Percentiles rank a stretch among this genome's conserved stretches.
These are phyloP conservation scores for Hippophae gyantsensis DNA, from an alignment of 306 rosid species.

Conservation along the genomic window DNA sequence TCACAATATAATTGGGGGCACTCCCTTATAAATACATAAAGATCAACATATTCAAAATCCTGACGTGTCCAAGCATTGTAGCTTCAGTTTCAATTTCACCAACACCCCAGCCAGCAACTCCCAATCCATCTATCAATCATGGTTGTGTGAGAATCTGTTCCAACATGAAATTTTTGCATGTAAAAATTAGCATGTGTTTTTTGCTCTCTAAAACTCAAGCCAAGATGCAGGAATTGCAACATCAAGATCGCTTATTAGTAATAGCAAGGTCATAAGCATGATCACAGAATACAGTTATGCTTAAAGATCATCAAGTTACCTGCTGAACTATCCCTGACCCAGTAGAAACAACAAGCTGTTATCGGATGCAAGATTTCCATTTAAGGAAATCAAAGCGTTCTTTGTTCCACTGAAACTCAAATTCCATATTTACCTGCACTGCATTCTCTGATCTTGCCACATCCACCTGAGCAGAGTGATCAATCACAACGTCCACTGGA, in stretches of 20 bases:
- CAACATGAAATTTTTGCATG: slow-evolving; percentile 22
- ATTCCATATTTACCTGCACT: slow-evolving; percentile 83
- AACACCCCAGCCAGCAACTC: slow-evolving; percentile 99
- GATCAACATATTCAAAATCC: not conserved
- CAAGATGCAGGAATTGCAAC: slow-evolving; percentile 5
- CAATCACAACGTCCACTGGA: slow-evolving; percentile 94
- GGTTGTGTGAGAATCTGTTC: slow-evolving; percentile 95
- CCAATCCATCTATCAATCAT: slow-evolving; percentile 98
- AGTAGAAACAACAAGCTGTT: slow-evolving; percentile 94
- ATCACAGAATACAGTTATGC: not conserved
- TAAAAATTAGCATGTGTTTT: slow-evolving; percentile 16
- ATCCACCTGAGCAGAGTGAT: slow-evolving; percentile 96
- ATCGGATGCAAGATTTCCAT: slow-evolving; percentile 85
- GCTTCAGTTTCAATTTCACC: slow-evolving; percentile 99
- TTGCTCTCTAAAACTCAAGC: slow-evolving; percentile 5
- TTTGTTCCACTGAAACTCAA: slow-evolving; percentile 70
- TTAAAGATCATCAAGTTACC: slow-evolving; percentile 36
- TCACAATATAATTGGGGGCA: not conserved
- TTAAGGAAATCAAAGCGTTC: slow-evolving; percentile 92
- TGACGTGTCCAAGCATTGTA: slow-evolving; percentile 95
- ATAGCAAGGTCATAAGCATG: not conserved
- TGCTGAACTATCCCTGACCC: slow-evolving; percentile 97
- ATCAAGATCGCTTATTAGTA: not conserved
- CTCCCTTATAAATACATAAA: no score
- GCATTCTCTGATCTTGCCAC: slow-evolving; percentile 91